phyloP scores from a whole-genome alignment of 2,329 filamentous ascomycete genomes.

The Tolypocladium guangdongense region DNA sequence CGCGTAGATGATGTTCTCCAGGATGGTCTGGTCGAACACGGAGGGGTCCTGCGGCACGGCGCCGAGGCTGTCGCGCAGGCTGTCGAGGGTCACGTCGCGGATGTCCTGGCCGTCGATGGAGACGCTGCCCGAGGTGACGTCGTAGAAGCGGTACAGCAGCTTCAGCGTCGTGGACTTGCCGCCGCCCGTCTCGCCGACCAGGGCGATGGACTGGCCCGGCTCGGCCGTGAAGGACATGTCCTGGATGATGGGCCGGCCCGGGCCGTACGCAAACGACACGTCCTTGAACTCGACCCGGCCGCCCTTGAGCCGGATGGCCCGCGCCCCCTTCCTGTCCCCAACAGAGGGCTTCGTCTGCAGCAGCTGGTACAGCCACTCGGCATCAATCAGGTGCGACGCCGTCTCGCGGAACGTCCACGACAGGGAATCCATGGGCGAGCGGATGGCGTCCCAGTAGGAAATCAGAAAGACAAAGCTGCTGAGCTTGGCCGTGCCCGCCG shows the following conservation, averaged over 20 bases:
- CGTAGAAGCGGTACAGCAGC: slow-evolving; percentile 50
- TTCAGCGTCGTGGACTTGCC: slow-evolving; percentile 54
- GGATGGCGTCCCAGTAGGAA: slow-evolving; percentile 47
- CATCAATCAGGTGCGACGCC: slow-evolving; percentile 45
- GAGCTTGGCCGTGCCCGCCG: slow-evolving; percentile 15
- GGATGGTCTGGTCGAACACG: slow-evolving; percentile 53
- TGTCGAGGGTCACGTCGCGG: slow-evolving; percentile 44
- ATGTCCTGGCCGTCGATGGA: slow-evolving; percentile 49
- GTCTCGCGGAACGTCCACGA: slow-evolving; percentile 15
- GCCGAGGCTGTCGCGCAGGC: slow-evolving; percentile 46
- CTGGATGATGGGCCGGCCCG: slow-evolving; percentile 37
- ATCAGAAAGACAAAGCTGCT: slow-evolving; percentile 48
- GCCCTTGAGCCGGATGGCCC: slow-evolving; percentile 28
- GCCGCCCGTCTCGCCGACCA: slow-evolving; percentile 51
- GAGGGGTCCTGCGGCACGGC: slow-evolving; percentile 55
- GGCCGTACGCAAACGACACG: slow-evolving; percentile 45
- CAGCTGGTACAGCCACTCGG: slow-evolving; percentile 48
- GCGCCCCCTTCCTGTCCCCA: slow-evolving; percentile 33
- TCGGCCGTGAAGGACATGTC: slow-evolving; percentile 35
- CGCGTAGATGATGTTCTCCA: slow-evolving; percentile 56
- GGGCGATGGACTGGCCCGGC: slow-evolving; percentile 44
- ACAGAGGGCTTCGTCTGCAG: slow-evolving; percentile 47
- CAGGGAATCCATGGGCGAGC: slow-evolving; percentile 26
- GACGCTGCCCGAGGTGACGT: slow-evolving; percentile 42
- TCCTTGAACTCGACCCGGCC: slow-evolving; percentile 43